Conservation (phyloP, 768 basidiomycete genomes). For the Termitomyces sp. region DNA sequence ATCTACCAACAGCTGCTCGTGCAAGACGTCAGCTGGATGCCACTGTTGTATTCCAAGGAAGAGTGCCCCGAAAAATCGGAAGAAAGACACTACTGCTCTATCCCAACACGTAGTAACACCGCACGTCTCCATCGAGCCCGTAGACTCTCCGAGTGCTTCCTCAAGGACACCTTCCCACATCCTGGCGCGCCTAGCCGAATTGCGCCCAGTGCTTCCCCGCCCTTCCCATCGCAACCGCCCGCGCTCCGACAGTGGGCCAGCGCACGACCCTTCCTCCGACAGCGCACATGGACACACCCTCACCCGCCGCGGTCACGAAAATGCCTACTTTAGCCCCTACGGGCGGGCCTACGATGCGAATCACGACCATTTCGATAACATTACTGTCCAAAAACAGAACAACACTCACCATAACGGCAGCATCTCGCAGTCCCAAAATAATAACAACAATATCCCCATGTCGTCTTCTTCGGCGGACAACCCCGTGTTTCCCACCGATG, state of each 20-base stretch:
- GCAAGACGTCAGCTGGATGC: slow-evolving; percentile 47
- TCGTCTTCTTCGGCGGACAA: slow-evolving; percentile 15
- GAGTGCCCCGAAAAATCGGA: slow-evolving; percentile 30
- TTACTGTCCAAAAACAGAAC: not conserved
- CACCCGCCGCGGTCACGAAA: slow-evolving; percentile 50
- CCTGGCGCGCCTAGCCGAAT: slow-evolving; percentile 57
- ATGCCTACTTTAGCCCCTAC: slow-evolving; percentile 61
- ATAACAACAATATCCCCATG: slow-evolving; percentile 21
- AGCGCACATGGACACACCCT: slow-evolving; percentile 35
- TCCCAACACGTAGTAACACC: not conserved
- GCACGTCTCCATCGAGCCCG: slow-evolving; percentile 8
- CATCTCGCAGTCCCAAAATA: slow-evolving; percentile 8
- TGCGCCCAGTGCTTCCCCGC: slow-evolving; percentile 70
- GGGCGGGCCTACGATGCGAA: slow-evolving; percentile 57
- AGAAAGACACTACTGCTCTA: slow-evolving; percentile 20
- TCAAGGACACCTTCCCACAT: slow-evolving; percentile 42
- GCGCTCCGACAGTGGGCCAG: slow-evolving; percentile 29
- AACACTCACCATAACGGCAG: slow-evolving; percentile 15
- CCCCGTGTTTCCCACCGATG: slow-evolving; percentile 18
- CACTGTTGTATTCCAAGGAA: slow-evolving; percentile 56
- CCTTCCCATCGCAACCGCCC: slow-evolving; percentile 25
- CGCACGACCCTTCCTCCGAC: slow-evolving; percentile 47
- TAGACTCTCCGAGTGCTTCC: not conserved
- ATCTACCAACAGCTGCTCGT: slow-evolving; percentile 35
- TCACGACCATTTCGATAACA: slow-evolving; percentile 25